Evolutionary conservation across 2,329 filamentous ascomycete genomes (phyloP).

Genomic region (Sarocladium oryzae): DNA sequence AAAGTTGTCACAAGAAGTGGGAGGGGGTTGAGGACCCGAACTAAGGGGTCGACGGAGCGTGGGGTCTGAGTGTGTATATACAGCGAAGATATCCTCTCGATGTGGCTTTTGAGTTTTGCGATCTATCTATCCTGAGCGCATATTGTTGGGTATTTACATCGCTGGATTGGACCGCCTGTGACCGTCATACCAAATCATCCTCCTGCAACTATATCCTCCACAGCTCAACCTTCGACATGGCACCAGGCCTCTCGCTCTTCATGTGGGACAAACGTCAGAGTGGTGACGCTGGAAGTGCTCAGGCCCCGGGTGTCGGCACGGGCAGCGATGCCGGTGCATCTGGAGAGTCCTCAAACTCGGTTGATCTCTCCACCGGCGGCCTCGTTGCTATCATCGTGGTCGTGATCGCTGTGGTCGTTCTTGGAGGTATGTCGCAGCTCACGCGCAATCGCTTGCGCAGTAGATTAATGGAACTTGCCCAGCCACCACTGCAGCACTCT

Average conservation of each 20-base stretch:
- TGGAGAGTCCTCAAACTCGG: conserved; percentile 49
- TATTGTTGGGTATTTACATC: too few species aligned
- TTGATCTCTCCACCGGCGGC: conserved; percentile 58
- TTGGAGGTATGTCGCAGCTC: conserved; percentile 61
- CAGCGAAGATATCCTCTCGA: neutral
- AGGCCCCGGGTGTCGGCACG: conserved; percentile 29
- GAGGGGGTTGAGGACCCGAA: neutral
- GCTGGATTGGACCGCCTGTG: too few species aligned
- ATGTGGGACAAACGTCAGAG: neutral
- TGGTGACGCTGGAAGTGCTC: conserved; percentile 26
- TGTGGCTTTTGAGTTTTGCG: neutral
- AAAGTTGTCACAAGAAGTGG: conserved; percentile 9
- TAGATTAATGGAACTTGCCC: conserved; percentile 13
- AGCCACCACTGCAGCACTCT: conserved; percentile 63
- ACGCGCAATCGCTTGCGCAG: neutral
- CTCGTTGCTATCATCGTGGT: conserved; percentile 70
- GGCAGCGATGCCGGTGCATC: conserved; percentile 58
- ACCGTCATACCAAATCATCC: too few species aligned
- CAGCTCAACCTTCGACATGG: neutral
- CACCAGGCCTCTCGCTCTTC: neutral
- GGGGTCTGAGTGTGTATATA: neutral
- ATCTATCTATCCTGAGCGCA: conserved; percentile 6
- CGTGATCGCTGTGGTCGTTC: conserved; percentile 58
- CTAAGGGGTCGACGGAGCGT: neutral
- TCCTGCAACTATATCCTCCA: neutral